A percentile compares a stretch with the other conserved stretches of the same genome.
phyloP scores from a whole-genome alignment of 2,329 filamentous ascomycete species.

The Phyllosticta ampelicida region DNA sequence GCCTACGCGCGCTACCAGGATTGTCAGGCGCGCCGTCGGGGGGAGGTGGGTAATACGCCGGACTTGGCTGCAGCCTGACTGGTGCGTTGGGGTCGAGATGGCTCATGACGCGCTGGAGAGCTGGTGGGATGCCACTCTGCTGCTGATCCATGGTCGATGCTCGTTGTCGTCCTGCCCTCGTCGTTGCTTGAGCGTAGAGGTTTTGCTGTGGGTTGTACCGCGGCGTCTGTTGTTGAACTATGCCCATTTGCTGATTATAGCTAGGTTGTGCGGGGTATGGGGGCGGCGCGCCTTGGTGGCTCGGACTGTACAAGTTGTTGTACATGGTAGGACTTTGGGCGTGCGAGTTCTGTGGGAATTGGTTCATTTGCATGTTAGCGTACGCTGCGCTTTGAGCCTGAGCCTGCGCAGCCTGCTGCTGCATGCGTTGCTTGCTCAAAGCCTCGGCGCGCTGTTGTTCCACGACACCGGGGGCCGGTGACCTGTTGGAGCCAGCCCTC shows the following conservation, averaged over 20 bases:
- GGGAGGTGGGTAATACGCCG: slow-evolving; percentile 92
- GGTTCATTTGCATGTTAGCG: slow-evolving; percentile 47
- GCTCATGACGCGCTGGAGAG: slow-evolving; percentile 89
- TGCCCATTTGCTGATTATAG: slow-evolving; percentile 46
- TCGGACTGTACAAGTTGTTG: slow-evolving; percentile 61
- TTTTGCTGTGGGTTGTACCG: slow-evolving; percentile 54
- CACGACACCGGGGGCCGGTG: slow-evolving; percentile 83
- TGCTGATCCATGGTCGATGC: slow-evolving; percentile 96
- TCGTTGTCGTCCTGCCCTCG: slow-evolving; percentile 70
- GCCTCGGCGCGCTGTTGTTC: slow-evolving; percentile 94
- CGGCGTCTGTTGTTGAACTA: slow-evolving; percentile 28
- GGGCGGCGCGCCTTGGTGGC: slow-evolving; percentile 61
- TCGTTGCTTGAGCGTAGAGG: slow-evolving; percentile 62
- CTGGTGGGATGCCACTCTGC: slow-evolving; percentile 80
- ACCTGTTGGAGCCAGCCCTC: slow-evolving; percentile 76
- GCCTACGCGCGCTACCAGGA: slow-evolving; percentile 54
- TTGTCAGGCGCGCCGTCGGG: slow-evolving; percentile 67
- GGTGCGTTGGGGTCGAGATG: slow-evolving; percentile 91
- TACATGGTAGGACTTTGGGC: slow-evolving; percentile 55
- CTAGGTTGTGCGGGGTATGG: slow-evolving; percentile 65
- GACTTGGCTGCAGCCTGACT: slow-evolving; percentile 87
- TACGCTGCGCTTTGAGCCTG: slow-evolving; percentile 65
- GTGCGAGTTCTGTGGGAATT: slow-evolving; percentile 40
- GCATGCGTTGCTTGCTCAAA: slow-evolving; percentile 78
- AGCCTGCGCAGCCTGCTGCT: slow-evolving; percentile 32